Evolutionary conservation across 257 asterid species (phyloP).

Genomic region (Jacaranda copaia): DNA sequence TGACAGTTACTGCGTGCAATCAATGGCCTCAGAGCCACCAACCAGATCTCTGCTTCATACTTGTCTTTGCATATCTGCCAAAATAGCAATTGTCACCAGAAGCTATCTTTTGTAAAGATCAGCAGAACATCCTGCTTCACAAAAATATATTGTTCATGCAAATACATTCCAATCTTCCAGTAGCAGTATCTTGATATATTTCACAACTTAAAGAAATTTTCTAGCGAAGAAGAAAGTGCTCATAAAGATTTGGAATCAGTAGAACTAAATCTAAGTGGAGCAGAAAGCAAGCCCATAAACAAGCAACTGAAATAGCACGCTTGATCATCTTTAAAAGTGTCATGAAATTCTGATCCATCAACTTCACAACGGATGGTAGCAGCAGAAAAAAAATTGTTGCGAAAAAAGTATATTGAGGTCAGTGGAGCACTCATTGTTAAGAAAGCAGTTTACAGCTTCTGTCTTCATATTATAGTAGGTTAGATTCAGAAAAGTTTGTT

Average conservation of each 20-base stretch:
- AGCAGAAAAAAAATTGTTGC: too few species aligned
- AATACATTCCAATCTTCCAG: background rate
- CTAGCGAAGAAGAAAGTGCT: background rate
- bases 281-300: slow-evolving; percentile 19
- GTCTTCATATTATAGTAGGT: background rate
- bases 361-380: background rate
- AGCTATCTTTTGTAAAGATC: background rate
- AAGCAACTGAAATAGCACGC: slow-evolving; percentile 24
- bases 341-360: background rate
- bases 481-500: background rate
- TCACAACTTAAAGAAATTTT: slow-evolving; percentile 13
- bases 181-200: background rate
- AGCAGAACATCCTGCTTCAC: background rate
- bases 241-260: background rate
- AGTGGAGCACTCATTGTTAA: background rate
- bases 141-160: background rate
- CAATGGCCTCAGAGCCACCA: slow-evolving; percentile 63
- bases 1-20: slow-evolving; percentile 52
- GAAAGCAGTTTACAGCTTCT: background rate
- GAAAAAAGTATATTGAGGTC: background rate
- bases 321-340: slow-evolving; percentile 3
- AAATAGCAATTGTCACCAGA: slow-evolving; percentile 33
- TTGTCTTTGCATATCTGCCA: slow-evolving; percentile 83
- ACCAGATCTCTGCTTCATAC: slow-evolving; percentile 82
- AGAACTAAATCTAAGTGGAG: slow-evolving; percentile 19